Conservation (phyloP, 352 stramenopile genomes). For the Pythium utonaiense region DNA sequence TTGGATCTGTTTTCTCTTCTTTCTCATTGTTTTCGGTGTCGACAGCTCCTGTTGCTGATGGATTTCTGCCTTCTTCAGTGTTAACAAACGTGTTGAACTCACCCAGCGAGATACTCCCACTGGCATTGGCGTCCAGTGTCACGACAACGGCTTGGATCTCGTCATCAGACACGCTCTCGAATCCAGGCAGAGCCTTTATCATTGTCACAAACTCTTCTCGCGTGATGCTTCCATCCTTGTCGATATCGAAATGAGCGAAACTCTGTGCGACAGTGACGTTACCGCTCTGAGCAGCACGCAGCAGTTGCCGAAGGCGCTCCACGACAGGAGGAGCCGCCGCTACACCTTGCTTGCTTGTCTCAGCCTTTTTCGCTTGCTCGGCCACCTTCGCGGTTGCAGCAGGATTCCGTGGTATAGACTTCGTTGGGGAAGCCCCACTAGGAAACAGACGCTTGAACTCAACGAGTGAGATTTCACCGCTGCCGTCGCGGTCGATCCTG, state of each 20-base stretch:
- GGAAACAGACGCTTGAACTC: constrained; percentile 67
- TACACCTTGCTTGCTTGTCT: not conserved
- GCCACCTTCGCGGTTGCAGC: not conserved
- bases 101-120: constrained; percentile 47
- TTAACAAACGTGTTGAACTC: constrained; percentile 48
- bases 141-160: constrained; percentile 38
- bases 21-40: not conserved
- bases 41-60: not conserved
- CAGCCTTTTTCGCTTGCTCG: not conserved
- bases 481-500: constrained; percentile 57
- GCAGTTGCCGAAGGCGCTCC: constrained; percentile 19
- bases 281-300: constrained; percentile 17
- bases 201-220: constrained; percentile 42
- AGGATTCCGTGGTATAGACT: not conserved
- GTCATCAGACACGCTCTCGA: constrained; percentile 31
- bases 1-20: too few species aligned
- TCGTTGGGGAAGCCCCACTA: not conserved
- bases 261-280: constrained; percentile 24
- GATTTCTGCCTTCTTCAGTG: not conserved
- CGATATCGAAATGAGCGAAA: constrained; percentile 40
- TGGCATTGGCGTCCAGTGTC: constrained; percentile 50
- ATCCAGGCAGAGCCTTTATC: constrained; percentile 43
- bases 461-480: constrained; percentile 51
- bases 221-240: constrained; percentile 41
- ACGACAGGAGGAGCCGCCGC: constrained; percentile 1